Conservation (phyloP, 2,329 filamentous ascomycete genomes). For the Magnaporthales sp. region DNA sequence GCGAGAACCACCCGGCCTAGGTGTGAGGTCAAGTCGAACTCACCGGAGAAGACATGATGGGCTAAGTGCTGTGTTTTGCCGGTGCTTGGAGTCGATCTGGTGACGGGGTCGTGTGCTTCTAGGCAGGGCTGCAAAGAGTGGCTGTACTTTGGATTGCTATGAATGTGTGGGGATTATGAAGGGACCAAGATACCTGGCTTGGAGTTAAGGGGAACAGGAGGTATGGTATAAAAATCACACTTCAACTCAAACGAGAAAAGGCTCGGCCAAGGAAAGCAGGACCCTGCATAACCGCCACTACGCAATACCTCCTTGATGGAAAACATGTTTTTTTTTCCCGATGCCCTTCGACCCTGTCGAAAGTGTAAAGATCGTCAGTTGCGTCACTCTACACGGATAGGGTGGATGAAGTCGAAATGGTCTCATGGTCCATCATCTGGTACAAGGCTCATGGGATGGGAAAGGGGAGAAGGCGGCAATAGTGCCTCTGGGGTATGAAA, state of each 20-base stretch:
- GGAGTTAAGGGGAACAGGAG: neutral
- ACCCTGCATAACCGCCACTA: slow-evolving; percentile 2
- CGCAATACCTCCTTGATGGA: neutral
- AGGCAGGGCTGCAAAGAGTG: neutral
- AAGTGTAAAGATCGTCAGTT: neutral
- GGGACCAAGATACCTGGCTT: neutral
- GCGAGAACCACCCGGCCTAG: neutral
- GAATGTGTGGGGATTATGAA: neutral
- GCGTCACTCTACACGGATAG: neutral
- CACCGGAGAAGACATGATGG: neutral
- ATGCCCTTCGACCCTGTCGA: neutral
- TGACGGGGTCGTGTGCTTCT: neutral
- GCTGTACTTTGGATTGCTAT: neutral
- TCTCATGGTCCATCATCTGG: neutral
- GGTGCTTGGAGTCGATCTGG: neutral
- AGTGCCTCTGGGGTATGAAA: neutral
- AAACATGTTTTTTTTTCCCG: slow-evolving; percentile 2
- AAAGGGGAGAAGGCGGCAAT: neutral
- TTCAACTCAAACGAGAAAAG: neutral
- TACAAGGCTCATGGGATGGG: neutral
- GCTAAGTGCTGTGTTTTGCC: neutral
- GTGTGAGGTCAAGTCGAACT: neutral
- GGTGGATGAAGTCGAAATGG: neutral
- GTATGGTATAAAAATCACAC: slow-evolving; percentile 3
- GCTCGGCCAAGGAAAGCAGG: neutral